Evolutionary conservation across 2,329 filamentous ascomycete genomes (phyloP).

Genomic region (Fusarium proliferatum): DNA sequence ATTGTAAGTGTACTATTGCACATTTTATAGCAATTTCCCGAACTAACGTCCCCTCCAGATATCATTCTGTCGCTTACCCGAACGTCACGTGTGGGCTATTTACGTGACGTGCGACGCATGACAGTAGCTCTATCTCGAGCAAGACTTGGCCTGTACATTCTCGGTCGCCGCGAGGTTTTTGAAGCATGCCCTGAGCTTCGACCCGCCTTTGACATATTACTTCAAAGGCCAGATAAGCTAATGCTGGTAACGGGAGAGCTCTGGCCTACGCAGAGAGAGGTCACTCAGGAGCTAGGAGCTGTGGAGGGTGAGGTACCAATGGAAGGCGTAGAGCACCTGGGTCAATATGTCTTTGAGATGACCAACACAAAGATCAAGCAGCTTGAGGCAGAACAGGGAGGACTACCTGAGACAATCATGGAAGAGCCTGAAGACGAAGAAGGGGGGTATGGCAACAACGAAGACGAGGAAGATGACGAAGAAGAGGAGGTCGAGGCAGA

Average conservation of each 20-base stretch:
- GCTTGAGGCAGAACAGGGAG: conserved; percentile 54
- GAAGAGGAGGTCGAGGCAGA: conserved; percentile 48
- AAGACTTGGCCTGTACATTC: conserved; percentile 88
- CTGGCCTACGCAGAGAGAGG: conserved; percentile 74
- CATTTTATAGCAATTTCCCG: background rate
- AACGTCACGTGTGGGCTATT: conserved; percentile 88
- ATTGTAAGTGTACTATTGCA: conserved; percentile 73
- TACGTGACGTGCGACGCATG: conserved; percentile 91
- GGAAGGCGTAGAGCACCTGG: conserved; percentile 92
- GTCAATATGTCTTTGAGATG: conserved; percentile 98
- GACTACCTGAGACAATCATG: conserved; percentile 34
- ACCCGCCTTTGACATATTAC: conserved; percentile 83
- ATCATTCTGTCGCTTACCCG: conserved; percentile 93
- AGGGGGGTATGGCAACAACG: conserved; percentile 47
- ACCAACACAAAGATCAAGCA: conserved; percentile 72
- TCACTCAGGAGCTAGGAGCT: conserved; percentile 54
- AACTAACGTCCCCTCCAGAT: conserved; percentile 63
- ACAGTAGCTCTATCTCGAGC: conserved; percentile 96
- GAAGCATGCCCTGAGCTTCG: conserved; percentile 89
- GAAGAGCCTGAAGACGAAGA: conserved; percentile 48
- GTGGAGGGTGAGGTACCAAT: conserved; percentile 75
- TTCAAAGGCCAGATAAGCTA: conserved; percentile 83
- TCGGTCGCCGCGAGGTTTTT: conserved; percentile 89
- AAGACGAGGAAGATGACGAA: conserved; percentile 48
- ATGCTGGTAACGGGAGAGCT: conserved; percentile 86